Evolutionary conservation across 1,139 yeast genomes (phyloP).

Genomic region (Martiniozyma asiatica): DNA sequence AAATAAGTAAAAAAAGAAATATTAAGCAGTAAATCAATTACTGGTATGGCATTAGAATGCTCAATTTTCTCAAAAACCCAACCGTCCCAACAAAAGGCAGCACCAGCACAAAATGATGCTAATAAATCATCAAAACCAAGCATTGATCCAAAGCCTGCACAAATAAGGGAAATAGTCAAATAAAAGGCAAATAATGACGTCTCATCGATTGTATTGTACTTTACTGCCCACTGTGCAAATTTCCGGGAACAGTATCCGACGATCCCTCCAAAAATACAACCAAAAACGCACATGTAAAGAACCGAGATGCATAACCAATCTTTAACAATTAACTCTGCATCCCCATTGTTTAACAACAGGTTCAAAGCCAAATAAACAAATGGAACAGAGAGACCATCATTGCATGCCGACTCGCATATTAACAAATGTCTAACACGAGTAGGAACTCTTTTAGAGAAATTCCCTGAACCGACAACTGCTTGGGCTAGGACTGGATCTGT

Average conservation of each 20-base stretch:
- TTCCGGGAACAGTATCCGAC: slow-evolving; percentile 62
- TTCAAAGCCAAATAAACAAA: slow-evolving; percentile 70
- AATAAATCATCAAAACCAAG: slow-evolving; percentile 86
- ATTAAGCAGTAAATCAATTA: slow-evolving; percentile 70
- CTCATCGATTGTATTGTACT: slow-evolving; percentile 63
- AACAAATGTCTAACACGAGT: slow-evolving; percentile 86
- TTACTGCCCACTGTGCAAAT: slow-evolving; percentile 67
- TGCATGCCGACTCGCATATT: slow-evolving; percentile 93
- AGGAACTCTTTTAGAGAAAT: slow-evolving; percentile 93
- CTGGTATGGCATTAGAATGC: slow-evolving; percentile 83
- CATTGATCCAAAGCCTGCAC: slow-evolving; percentile 87
- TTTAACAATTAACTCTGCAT: slow-evolving; percentile 58
- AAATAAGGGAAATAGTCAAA: slow-evolving; percentile 67
- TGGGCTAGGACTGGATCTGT: slow-evolving; percentile 97
- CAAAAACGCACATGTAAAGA: slow-evolving; percentile 80
- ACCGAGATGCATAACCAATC: slow-evolving; percentile 79
- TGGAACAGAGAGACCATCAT: slow-evolving; percentile 98
- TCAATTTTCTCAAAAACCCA: slow-evolving; percentile 78
- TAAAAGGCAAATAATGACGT: slow-evolving; percentile 88
- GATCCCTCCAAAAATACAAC: slow-evolving; percentile 62
- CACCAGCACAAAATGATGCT: slow-evolving; percentile 90
- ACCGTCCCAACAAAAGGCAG: slow-evolving; percentile 95
- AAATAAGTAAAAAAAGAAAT: slow-evolving; percentile 83
- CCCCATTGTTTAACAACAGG: slow-evolving; percentile 53
- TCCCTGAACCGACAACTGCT: slow-evolving; percentile 96